Conservation (phyloP, 345 rosid species). For the Iberis pinnata region DNA sequence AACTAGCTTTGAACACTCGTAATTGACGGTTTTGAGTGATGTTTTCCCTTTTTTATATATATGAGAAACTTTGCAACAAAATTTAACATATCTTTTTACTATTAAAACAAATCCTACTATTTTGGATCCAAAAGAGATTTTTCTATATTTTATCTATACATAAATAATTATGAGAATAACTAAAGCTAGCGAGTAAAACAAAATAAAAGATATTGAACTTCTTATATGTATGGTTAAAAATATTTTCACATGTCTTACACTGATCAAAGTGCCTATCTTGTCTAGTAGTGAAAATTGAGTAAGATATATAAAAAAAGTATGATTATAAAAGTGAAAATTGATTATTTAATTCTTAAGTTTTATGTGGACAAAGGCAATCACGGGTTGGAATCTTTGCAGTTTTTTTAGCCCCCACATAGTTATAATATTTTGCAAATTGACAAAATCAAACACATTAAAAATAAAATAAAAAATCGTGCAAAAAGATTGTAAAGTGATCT, state of each 20-base stretch:
- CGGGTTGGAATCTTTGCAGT: constrained; percentile 31
- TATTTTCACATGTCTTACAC: constrained; percentile 25
- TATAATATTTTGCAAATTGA: neutral
- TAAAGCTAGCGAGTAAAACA: constrained; percentile 8
- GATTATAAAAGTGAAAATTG: constrained; percentile 6
- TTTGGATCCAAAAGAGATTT: too few relatives aligned
- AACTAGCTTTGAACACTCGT: too few relatives aligned
- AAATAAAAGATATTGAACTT: constrained; percentile 7
- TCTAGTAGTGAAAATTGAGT: constrained; percentile 17
- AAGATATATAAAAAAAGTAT: neutral
- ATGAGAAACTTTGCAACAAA: too few relatives aligned
- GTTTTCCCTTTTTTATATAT: too few relatives aligned
- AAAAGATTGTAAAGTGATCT: constrained; percentile 3
- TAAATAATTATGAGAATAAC: constrained; percentile 3
- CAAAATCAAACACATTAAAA: neutral
- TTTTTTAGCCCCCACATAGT: constrained; percentile 13
- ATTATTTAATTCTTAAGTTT: neutral
- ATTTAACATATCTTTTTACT: too few relatives aligned
- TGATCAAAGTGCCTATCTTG: constrained; percentile 27
- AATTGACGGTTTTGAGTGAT: too few relatives aligned
- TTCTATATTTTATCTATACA: too few relatives aligned
- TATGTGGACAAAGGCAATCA: constrained; percentile 29
- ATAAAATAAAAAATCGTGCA: too few relatives aligned
- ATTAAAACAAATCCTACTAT: too few relatives aligned
- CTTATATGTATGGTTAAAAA: neutral